phyloP scores from a whole-genome alignment of 768 basidiomycete genomes.

The Lentinula sp. region DNA sequence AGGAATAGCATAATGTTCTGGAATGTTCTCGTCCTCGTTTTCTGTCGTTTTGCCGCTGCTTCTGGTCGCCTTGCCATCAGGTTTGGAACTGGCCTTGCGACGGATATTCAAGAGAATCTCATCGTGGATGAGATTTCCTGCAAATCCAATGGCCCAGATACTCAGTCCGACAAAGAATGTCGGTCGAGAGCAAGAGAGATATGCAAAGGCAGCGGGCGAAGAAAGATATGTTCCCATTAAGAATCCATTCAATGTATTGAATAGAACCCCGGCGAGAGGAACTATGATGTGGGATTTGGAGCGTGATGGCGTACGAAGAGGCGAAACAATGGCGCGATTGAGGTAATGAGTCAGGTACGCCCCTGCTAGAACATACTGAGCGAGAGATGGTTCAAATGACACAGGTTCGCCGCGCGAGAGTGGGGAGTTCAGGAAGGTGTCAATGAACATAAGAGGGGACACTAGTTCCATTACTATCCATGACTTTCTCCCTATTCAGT shows the following conservation, averaged over 20 bases:
- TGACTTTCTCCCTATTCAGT: constrained; percentile 27
- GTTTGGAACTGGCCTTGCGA: constrained; percentile 46
- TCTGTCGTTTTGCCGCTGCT: constrained; percentile 13
- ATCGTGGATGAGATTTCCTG: constrained; percentile 83
- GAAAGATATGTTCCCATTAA: constrained; percentile 48
- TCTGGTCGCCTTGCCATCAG: constrained; percentile 19
- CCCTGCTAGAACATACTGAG: constrained; percentile 34
- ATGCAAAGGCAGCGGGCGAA: constrained; percentile 28
- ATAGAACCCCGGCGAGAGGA: constrained; percentile 32
- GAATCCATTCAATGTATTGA: constrained; percentile 52
- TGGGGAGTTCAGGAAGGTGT: constrained; percentile 28
- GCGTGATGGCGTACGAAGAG: constrained; percentile 54
- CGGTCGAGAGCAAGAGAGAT: constrained; percentile 22
- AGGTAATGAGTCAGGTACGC: constrained; percentile 53
- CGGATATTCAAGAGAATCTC: constrained; percentile 84
- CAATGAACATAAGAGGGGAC: constrained; percentile 32
- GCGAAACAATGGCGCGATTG: constrained; percentile 61
- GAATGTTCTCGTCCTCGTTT: constrained; percentile 16
- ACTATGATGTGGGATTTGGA: constrained; percentile 50
- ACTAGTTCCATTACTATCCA: constrained; percentile 54
- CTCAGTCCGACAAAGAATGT: constrained; percentile 51
- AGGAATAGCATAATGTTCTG: constrained; percentile 73
- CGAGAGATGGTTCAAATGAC: constrained; percentile 14
- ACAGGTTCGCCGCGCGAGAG: constrained; percentile 17
- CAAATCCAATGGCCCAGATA: constrained; percentile 68